Evolutionary conservation across 2,329 filamentous ascomycete genomes (phyloP), one percentile per base, ranked within the genome.

Genomic region (Cryphonectria japonica): DNA sequence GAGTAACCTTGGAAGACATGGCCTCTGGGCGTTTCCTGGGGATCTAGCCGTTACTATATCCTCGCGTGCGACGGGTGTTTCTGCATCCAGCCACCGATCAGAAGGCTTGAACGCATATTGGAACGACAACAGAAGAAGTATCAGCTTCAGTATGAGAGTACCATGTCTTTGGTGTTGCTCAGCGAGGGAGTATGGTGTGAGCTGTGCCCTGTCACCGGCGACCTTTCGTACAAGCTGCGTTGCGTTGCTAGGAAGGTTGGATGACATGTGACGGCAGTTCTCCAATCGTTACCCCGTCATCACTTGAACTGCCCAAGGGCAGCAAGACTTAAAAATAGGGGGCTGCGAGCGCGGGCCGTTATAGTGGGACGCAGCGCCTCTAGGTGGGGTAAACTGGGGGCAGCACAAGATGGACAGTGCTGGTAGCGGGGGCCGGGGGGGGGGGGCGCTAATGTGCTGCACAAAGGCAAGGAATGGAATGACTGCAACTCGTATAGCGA

Each of bases 1-100:
- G 78, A 37, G 80, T 74, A 69, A 82, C 78, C 72, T 80, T 77
- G 72, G 82, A 81, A 64, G 82, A 80, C 82, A 85, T 85, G 76
- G 71, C 78, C 75, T 34, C 66, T n/a, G 39, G 39, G 16, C 43
- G 14, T 60, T 13, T 26, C 41, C 62, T 50, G 37, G 60, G 64
- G 46, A 26, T 11, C 66, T 29, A 19, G 46, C 59, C 19, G 52
- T 32, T 54, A 34, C 60, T 73, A 71, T 67, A 71, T 54, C 63
- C 34, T 62, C 50, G 67, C 57, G 34, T 71, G 71, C 52, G 71
- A 69, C 69, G 54, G 60, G 9, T 39, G 29, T 59, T 46, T 69
- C 32, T 68, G 70, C 70, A 67, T 43, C 69, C 71, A 67, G 67
- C 50, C 52, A 67, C 63, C 29, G 66, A 32, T 59, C 67, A 59